Conservation (phyloP, 2,329 filamentous ascomycete genomes). For the Monosporascus sp. region DNA sequence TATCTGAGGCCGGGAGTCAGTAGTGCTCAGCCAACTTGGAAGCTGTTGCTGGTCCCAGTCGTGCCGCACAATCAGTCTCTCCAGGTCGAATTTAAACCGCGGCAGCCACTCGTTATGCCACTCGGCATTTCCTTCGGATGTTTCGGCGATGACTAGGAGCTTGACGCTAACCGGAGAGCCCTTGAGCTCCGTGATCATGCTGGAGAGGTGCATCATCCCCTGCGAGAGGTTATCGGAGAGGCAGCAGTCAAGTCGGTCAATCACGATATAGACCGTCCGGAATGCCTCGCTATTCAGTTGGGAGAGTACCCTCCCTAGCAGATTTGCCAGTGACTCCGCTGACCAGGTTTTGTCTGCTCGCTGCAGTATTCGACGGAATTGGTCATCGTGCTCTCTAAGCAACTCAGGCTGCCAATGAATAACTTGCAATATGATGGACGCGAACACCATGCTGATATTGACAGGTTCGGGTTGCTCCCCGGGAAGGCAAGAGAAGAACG, state of each 20-base stretch:
- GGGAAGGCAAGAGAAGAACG: background rate
- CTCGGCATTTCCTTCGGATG: background rate
- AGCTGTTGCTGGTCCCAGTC: background rate
- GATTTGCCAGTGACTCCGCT: background rate
- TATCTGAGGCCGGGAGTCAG: background rate
- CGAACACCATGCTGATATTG: background rate
- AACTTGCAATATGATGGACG: background rate
- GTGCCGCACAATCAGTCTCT: background rate
- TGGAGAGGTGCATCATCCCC: background rate
- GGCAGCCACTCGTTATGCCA: background rate
- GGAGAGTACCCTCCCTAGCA: background rate
- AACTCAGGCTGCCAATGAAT: background rate
- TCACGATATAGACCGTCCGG: background rate
- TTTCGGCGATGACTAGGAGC: background rate
- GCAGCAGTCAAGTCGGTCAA: background rate
- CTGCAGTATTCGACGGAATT: background rate
- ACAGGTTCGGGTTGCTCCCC: background rate
- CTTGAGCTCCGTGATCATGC: background rate
- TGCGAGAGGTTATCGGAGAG: background rate
- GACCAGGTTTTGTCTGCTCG: background rate
- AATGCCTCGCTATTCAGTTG: background rate
- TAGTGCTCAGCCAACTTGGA: background rate
- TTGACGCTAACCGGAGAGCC: background rate
- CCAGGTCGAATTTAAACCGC: background rate
- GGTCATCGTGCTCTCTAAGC: background rate